Evolutionary conservation across 441 rosid species (phyloP).

Genomic region (Aleurites moluccanus): DNA sequence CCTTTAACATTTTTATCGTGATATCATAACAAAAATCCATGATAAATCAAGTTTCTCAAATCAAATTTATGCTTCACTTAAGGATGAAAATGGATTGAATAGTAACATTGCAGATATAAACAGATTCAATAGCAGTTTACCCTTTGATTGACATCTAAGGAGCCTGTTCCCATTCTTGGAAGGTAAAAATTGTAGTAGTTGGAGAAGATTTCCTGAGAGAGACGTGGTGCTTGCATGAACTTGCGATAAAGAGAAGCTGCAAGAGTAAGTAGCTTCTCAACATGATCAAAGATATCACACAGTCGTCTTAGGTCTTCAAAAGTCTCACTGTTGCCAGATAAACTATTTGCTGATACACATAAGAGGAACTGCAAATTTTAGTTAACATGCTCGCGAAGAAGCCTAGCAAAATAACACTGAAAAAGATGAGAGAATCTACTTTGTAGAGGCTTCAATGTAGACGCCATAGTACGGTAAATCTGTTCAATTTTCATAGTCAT

Average conservation of each 20-base stretch:
- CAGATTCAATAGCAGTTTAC: conserved; percentile 36
- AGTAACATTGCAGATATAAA: not conserved
- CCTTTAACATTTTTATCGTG: not conserved
- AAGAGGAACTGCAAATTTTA: not conserved
- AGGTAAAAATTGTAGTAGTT: conserved; percentile 62
- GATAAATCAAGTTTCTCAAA: not conserved
- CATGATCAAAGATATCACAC: conserved; percentile 66
- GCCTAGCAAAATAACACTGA: conserved; percentile 1
- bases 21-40: not conserved
- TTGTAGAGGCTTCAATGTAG: conserved; percentile 61
- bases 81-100: not conserved
- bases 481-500: conserved; percentile 74
- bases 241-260: conserved; percentile 96
- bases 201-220: conserved; percentile 67
- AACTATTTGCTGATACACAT: conserved; percentile 50
- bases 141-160: conserved; percentile 38
- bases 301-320: conserved; percentile 70
- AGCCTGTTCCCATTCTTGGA: conserved; percentile 65
- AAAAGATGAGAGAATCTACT: conserved; percentile 35
- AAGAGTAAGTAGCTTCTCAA: conserved; percentile 72
- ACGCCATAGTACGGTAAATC: conserved; percentile 64
- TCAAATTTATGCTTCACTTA: no score
- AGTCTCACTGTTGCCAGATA: conserved; percentile 48
- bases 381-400: not conserved
- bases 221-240: conserved; percentile 65